These are phyloP conservation scores for Euclidium syriacum DNA, from an alignment of 345 rosid species.

Conservation along the genomic window DNA sequence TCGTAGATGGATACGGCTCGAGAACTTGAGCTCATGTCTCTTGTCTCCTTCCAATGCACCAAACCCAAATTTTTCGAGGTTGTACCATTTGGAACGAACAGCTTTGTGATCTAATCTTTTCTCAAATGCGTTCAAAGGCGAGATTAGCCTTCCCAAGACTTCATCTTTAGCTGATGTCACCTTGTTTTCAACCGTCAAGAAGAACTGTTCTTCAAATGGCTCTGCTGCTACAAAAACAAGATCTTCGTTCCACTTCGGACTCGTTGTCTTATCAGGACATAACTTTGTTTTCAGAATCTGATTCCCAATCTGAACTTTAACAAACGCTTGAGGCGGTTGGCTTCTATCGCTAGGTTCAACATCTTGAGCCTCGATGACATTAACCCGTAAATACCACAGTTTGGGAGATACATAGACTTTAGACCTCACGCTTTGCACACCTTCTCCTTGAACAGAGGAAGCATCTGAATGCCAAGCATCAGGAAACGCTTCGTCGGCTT, in stretches of 20 bases:
- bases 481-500: slow-evolving; percentile 92
- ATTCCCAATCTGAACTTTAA: slow-evolving; percentile 73
- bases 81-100: slow-evolving; percentile 78
- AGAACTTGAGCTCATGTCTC: slow-evolving; percentile 74
- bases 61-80: slow-evolving; percentile 77
- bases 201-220: slow-evolving; percentile 80
- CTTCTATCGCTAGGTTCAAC: slow-evolving; percentile 58
- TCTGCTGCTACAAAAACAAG: slow-evolving; percentile 89
- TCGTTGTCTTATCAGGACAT: slow-evolving; percentile 49
- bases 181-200: slow-evolving; percentile 60
- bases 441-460: slow-evolving; percentile 74
- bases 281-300: slow-evolving; percentile 70
- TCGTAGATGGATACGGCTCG: slow-evolving; percentile 71
- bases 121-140: slow-evolving; percentile 57
- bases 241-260: slow-evolving; percentile 88
- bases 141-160: slow-evolving; percentile 53
- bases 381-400: slow-evolving; percentile 81
- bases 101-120: slow-evolving; percentile 77
- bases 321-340: slow-evolving; percentile 70
- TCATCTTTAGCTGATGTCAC: slow-evolving; percentile 62
- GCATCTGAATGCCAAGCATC: slow-evolving; percentile 96
- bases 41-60: slow-evolving; percentile 77
- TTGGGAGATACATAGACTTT: slow-evolving; percentile 91
- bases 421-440: slow-evolving; percentile 61
- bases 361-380: slow-evolving; percentile 90